Conservation (phyloP, 2,329 filamentous ascomycete genomes). For the Exophiala sp. region DNA sequence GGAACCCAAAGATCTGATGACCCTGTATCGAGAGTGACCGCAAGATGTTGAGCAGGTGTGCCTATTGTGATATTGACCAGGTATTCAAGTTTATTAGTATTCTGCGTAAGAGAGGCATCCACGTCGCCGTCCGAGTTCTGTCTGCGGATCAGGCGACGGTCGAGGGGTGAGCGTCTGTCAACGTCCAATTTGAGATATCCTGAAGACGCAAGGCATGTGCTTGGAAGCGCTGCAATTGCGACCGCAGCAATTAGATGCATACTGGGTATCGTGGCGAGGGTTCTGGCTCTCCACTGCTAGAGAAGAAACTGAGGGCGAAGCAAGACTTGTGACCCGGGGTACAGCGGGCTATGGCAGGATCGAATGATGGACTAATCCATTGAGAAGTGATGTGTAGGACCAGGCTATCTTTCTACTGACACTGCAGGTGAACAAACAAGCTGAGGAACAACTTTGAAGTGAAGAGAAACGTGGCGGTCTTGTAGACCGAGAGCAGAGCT, state of each 20-base stretch:
- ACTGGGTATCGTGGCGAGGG: background rate
- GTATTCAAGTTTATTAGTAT: slow-evolving; percentile 20
- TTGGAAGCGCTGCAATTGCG: slow-evolving; percentile 4
- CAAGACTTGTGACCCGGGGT: no score
- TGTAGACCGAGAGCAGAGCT: no score
- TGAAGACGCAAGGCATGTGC: slow-evolving; percentile 16
- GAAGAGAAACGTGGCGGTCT: slow-evolving; percentile 1
- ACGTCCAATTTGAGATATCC: slow-evolving; percentile 19
- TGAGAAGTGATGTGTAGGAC: background rate
- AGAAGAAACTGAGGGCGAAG: background rate
- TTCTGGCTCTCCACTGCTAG: background rate
- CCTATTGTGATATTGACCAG: slow-evolving; percentile 24
- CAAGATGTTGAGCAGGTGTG: slow-evolving; percentile 22
- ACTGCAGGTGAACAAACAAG: no score
- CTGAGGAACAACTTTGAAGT: no score
- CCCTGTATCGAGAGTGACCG: slow-evolving; percentile 23
- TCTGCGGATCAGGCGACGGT: slow-evolving; percentile 11
- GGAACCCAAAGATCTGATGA: slow-evolving; percentile 23
- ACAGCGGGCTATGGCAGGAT: background rate
- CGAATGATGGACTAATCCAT: background rate
- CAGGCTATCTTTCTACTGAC: background rate
- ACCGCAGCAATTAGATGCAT: slow-evolving; percentile 7
- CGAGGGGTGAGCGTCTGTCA: background rate
- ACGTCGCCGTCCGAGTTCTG: slow-evolving; percentile 7
- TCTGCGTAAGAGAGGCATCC: slow-evolving; percentile 10